Conservation (phyloP, 257 asterid species). For the Solanum tacnaense region DNA sequence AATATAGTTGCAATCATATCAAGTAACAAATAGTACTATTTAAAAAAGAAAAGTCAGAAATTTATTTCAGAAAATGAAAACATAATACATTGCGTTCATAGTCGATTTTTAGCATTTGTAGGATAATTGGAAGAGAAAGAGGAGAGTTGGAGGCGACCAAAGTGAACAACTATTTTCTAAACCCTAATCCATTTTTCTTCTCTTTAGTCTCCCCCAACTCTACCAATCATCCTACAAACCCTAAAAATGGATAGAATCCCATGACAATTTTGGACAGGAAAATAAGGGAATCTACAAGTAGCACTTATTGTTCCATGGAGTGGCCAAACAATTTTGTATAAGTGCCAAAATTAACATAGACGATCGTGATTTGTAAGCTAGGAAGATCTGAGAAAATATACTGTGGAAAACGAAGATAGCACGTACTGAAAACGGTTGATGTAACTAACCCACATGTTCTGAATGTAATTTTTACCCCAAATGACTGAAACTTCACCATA, state of each 20-base stretch:
- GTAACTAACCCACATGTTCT: background rate
- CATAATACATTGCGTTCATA: too few species aligned
- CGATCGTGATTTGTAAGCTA: background rate
- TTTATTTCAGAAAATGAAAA: too few species aligned
- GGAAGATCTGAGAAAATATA: background rate
- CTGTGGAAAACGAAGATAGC: background rate
- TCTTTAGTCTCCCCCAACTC: too few species aligned
- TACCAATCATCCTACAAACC: too few species aligned
- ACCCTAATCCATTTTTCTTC: too few species aligned
- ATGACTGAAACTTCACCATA: background rate
- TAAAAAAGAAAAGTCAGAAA: too few species aligned
- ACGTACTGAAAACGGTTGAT: background rate
- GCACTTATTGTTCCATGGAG: background rate
- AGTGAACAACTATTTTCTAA: too few species aligned
- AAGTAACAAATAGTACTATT: too few species aligned
- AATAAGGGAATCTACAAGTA: background rate
- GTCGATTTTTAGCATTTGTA: too few species aligned
- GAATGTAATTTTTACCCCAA: background rate
- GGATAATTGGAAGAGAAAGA: too few species aligned
- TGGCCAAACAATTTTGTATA: background rate
- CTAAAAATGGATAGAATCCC: background rate
- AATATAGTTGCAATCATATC: too few species aligned
- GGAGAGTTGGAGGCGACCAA: too few species aligned
- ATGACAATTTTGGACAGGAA: background rate
- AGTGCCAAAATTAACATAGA: background rate